These are phyloP conservation scores for Jacaranda copaia DNA, from an alignment of 257 asterid genomes.

Conservation along the genomic window DNA sequence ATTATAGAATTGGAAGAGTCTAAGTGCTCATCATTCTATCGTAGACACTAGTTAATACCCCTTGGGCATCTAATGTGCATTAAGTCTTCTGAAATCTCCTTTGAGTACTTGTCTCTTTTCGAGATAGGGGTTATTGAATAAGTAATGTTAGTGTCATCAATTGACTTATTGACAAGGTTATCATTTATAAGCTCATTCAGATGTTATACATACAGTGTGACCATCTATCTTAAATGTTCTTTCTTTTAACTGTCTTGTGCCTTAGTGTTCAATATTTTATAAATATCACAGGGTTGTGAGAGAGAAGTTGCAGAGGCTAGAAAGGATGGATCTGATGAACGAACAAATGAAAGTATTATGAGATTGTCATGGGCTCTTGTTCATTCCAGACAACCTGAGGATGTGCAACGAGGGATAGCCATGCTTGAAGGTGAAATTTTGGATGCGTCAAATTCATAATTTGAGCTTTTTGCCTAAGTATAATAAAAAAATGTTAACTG, in stretches of 20 bases:
- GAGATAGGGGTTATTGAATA: no score
- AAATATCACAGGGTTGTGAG: conserved; percentile 63
- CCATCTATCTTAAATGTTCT: no score
- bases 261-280: conserved; percentile 11
- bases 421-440: conserved; percentile 73
- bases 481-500: not conserved
- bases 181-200: no score
- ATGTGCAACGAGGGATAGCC: conserved; percentile 76
- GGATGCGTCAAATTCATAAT: not conserved
- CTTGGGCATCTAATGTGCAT: no score
- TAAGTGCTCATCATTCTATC: no score
- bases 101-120: no score
- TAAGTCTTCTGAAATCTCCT: no score
- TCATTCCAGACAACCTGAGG: conserved; percentile 71
- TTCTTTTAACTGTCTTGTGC: not conserved
- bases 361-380: conserved; percentile 88
- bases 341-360: conserved; percentile 65
- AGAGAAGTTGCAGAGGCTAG: conserved; percentile 69
- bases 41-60: no score
- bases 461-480: not conserved
- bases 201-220: no score
- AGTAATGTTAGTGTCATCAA: no score
- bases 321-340: conserved; percentile 52
- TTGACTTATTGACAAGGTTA: no score
- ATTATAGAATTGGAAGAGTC: no score